Evolutionary conservation across 108 stramenopile genomes (phyloP).

Genomic region (Cafeteria roenbergensis): DNA sequence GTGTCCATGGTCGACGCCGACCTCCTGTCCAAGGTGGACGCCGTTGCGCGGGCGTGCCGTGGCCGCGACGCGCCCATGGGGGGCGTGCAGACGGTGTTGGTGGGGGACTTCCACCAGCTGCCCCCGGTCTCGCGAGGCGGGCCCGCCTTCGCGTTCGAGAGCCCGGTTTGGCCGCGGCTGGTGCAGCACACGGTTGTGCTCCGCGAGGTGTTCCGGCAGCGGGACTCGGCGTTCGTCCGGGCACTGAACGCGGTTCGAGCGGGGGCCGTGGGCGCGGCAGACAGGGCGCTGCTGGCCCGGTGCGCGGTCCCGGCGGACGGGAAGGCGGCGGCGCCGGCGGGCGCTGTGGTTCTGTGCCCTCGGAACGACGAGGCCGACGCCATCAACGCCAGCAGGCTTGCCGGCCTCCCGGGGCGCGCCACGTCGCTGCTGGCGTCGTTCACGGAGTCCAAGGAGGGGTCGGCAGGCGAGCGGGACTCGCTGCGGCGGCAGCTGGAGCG

Average conservation of each 20-base stretch:
- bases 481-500: background rate
- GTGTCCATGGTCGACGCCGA: background rate
- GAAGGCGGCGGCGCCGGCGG: too few species aligned
- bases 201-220: slow-evolving; percentile 44
- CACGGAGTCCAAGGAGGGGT: slow-evolving; percentile 15
- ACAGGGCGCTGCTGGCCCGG: too few species aligned
- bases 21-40: background rate
- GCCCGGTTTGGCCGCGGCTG: slow-evolving; percentile 19
- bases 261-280: slow-evolving; percentile 21
- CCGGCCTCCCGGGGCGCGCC: background rate
- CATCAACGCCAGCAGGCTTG: slow-evolving; percentile 25
- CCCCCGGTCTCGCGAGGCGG: slow-evolving; percentile 33
- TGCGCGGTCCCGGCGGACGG: too few species aligned
- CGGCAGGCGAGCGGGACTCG: background rate
- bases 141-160: slow-evolving; percentile 43
- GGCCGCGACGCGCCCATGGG: slow-evolving; percentile 18
- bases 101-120: slow-evolving; percentile 63
- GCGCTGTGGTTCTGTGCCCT: slow-evolving; percentile 39
- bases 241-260: slow-evolving; percentile 42
- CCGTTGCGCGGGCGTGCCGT: background rate
- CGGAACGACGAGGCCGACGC: slow-evolving; percentile 51
- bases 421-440: slow-evolving; percentile 25
- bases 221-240: slow-evolving; percentile 38
- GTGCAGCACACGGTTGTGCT: slow-evolving; percentile 21
- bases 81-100: slow-evolving; percentile 49